Evolutionary conservation across 305 asterid species (phyloP), one percentile per base, ranked within the genome.

Genomic region (Salvia sclarea): DNA sequence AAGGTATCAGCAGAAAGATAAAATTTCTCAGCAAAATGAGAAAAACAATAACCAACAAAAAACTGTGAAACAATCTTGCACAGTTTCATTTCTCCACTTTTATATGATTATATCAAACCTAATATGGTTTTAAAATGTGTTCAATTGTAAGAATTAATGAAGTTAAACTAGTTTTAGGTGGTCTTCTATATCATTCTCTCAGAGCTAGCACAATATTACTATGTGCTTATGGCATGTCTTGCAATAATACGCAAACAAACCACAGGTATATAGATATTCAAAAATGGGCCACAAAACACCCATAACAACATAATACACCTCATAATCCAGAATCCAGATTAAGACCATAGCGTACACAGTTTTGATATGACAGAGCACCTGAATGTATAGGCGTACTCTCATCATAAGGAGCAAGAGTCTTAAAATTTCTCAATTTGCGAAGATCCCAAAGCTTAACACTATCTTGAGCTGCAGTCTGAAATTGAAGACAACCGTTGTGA

Each of bases 401-500:
- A 30, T 55, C 61, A 55, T 30, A 55, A 14, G 98, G 96, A 41
- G 86, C 16, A 56, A 95, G 22, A 4, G 24, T 55, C 41, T 16
- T 30, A 30, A 56, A 31, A 31, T 8, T n/a, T 8, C 8, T 28
- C 13, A 13, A n/a, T 80, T 83, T 95, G 6, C 99, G 97, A 55
- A 95, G 86, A 89, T 95, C 99, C 90, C 90, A 94, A 62, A 91
- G 95, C 87, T 89, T 88, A 64, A 91, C 99, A 68, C 99, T 97
- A 83, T 91, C 98, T 73, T 84, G 94, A 58, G 98, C 98, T 64
- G 97, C 98, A 84, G 96, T 92, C 97, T 95, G 87, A 65, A 72
- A 73, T 75, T 40, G 56, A 2, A 52, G 58, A 10, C 65, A 75
- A 68, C 72, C 63, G 66, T 67, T 40, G 77, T 38, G 73, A 57